Percentiles rank a stretch among this genome's conserved stretches.
phyloP scores from a whole-genome alignment of 192 early-diverging fungal species.

The Podila epigama region DNA sequence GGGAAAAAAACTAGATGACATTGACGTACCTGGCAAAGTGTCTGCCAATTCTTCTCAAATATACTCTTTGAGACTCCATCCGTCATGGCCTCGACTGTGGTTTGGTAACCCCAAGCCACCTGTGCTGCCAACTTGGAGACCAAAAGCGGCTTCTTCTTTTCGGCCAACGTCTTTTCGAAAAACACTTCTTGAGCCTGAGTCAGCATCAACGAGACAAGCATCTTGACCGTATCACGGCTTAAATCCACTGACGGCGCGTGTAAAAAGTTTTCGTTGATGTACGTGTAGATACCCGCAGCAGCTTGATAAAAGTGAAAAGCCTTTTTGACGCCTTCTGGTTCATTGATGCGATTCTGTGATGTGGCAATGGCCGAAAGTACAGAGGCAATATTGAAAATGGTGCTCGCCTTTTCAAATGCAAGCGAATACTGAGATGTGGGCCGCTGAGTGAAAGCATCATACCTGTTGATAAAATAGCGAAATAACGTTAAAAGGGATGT shows the following conservation, averaged over 20 bases:
- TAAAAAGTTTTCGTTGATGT: constrained; percentile 98
- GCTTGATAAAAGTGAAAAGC: constrained; percentile 93
- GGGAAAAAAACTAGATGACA: too few species aligned
- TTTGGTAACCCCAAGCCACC: constrained; percentile 77
- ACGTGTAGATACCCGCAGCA: constrained; percentile 92
- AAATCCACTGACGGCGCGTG: constrained; percentile 95
- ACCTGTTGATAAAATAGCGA: constrained; percentile 27
- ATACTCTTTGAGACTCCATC: constrained; percentile 71
- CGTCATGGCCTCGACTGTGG: constrained; percentile 74
- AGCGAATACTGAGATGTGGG: constrained; percentile 88
- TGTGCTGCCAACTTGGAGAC: constrained; percentile 91
- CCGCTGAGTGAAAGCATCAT: constrained; percentile 87
- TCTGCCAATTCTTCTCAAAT: constrained; percentile 84
- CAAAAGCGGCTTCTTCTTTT: constrained; percentile 89
- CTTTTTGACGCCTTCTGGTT: constrained; percentile 76
- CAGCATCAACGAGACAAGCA: constrained; percentile 86
- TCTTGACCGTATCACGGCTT: constrained; percentile 88
- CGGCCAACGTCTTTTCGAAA: constrained; percentile 82
- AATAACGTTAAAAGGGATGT: neutral
- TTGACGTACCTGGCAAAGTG: constrained; percentile 72
- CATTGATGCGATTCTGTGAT: constrained; percentile 71
- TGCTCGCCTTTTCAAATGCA: constrained; percentile 97
- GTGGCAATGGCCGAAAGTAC: constrained; percentile 79
- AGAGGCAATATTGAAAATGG: constrained; percentile 94
- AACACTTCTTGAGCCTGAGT: constrained; percentile 96